Evolutionary conservation across 2,329 filamentous ascomycete genomes (phyloP).

Genomic region (Akanthomyces dipterigenus): DNA sequence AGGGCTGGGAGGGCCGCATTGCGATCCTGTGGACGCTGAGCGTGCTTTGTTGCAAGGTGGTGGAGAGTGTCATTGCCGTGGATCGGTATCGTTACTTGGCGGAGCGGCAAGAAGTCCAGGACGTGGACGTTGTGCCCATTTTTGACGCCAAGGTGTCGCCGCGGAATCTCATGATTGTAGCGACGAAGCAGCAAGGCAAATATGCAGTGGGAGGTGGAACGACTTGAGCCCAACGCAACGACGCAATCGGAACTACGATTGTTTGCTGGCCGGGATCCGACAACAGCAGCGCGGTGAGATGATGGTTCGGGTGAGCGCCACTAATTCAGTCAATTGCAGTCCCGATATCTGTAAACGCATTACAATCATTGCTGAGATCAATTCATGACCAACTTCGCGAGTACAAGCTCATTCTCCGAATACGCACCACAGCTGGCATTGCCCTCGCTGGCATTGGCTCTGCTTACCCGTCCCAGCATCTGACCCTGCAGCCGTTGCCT

Average conservation of each 20-base stretch:
- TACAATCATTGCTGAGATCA: too few relatives aligned
- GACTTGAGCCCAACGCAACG: neutral
- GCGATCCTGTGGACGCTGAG: conserved; percentile 28
- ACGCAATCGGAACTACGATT: neutral
- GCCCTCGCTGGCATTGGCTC: neutral
- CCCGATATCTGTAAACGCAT: neutral
- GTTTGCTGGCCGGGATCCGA: neutral
- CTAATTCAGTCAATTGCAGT: neutral
- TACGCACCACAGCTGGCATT: neutral
- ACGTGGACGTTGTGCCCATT: conserved; percentile 21
- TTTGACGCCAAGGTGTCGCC: conserved; percentile 23
- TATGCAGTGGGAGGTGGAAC: neutral
- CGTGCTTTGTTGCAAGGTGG: conserved; percentile 25
- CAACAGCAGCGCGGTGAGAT: too few relatives aligned
- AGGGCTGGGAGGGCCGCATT: conserved; percentile 19
- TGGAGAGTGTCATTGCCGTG: conserved; percentile 26
- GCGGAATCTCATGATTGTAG: conserved; percentile 18
- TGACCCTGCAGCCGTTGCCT: neutral
- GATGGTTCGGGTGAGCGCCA: neutral
- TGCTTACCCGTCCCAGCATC: neutral
- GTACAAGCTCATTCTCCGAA: neutral
- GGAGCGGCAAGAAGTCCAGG: conserved; percentile 16
- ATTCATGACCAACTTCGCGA: neutral
- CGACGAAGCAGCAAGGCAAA: neutral
- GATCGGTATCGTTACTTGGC: conserved; percentile 26